A percentile compares a stretch with the other conserved stretches of the same genome.
These are phyloP conservation scores for Cystofilobasidium capitatum DNA, from an alignment of 768 basidiomycete species.

Conservation along the genomic window DNA sequence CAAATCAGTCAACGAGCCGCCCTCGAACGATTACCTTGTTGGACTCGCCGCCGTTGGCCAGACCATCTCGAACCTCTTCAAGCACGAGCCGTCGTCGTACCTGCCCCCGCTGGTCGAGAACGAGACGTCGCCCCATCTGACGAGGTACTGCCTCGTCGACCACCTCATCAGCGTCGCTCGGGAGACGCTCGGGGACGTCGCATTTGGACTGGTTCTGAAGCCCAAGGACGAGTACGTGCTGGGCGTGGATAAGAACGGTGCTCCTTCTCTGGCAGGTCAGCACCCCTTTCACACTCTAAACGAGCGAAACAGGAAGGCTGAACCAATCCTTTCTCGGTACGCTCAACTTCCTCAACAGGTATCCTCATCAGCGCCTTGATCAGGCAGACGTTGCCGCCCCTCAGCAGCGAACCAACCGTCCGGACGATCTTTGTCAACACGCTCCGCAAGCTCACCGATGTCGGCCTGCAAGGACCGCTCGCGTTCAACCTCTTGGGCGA, in stretches of 20 bases:
- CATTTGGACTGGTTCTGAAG: not conserved
- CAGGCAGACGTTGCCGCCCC: not conserved
- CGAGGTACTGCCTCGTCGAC: conserved; percentile 19
- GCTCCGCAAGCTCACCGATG: conserved; percentile 16
- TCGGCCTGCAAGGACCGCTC: conserved; percentile 11
- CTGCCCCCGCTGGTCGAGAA: conserved; percentile 11
- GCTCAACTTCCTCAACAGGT: not conserved
- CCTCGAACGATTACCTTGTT: conserved; percentile 5
- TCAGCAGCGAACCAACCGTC: not conserved
- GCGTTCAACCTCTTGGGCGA: conserved; percentile 25
- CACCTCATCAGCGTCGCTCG: conserved; percentile 7
- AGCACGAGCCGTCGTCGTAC: not conserved
- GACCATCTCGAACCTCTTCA: conserved; percentile 2
- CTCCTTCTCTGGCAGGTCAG: conserved; percentile 17
- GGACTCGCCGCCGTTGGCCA: conserved; percentile 9
- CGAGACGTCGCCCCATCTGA: not conserved
- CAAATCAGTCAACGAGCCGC: not conserved
- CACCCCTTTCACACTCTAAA: not conserved
- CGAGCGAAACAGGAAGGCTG: not conserved
- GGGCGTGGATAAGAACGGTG: conserved; percentile 14
- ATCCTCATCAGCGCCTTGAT: conserved; percentile 20
- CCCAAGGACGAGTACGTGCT: conserved; percentile 5
- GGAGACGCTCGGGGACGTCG: conserved; percentile 2
- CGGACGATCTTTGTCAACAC: conserved; percentile 5
- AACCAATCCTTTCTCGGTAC: not conserved